These are phyloP conservation scores for Silene coronaria DNA, from an alignment of 179 eudicot species.

Conservation along the genomic window DNA sequence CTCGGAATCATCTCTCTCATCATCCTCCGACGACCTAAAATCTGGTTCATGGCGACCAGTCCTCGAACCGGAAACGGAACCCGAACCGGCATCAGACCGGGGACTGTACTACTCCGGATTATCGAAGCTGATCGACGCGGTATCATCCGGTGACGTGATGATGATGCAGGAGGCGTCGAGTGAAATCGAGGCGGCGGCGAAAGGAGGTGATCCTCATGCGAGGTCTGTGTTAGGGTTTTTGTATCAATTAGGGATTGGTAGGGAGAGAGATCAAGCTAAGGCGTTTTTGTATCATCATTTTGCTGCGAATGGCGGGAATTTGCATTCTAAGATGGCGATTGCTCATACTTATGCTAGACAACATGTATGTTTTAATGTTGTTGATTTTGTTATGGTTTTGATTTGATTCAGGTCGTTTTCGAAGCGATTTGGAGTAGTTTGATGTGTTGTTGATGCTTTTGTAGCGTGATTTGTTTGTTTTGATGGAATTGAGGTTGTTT, in stretches of 20 bases:
- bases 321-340: slow-evolving; percentile 85
- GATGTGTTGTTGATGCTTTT: no score
- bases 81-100: neutral
- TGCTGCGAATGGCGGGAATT: slow-evolving; percentile 63
- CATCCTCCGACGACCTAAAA: slow-evolving; percentile 60
- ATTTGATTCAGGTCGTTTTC: neutral
- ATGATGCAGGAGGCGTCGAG: slow-evolving; percentile 56
- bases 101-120: slow-evolving; percentile 42
- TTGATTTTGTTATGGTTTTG: neutral
- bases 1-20: slow-evolving; percentile 34
- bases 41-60: slow-evolving; percentile 80
- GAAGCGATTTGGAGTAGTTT: neutral
- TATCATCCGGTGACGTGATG: slow-evolving; percentile 45
- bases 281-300: slow-evolving; percentile 75
- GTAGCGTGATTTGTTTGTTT: no score
- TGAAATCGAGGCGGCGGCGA: slow-evolving; percentile 64
- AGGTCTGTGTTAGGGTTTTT: slow-evolving; percentile 74
- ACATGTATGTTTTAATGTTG: slow-evolving; percentile 38
- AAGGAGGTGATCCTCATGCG: slow-evolving; percentile 53
- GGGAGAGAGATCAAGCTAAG: slow-evolving; percentile 52
- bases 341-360: slow-evolving; percentile 78
- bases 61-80: slow-evolving; percentile 20
- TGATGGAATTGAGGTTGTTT: no score
- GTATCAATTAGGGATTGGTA: slow-evolving; percentile 62
- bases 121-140: slow-evolving; percentile 46